Evolutionary conservation across 169 alveolate species (phyloP).

Genomic region (Neospora caninum): DNA sequence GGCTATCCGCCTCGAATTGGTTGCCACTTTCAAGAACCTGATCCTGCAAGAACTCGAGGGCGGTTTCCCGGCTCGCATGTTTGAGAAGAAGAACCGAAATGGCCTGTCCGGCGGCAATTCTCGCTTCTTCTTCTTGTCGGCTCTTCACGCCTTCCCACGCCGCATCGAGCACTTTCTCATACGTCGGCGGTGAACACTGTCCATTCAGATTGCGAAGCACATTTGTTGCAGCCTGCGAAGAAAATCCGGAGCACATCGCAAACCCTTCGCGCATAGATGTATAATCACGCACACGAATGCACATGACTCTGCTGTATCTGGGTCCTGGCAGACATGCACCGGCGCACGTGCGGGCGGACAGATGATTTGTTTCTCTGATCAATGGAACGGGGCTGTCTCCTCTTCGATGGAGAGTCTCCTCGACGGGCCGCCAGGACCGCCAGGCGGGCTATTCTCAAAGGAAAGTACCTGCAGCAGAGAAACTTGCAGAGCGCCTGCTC

Average conservation of each 20-base stretch:
- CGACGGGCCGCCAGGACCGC: too few relatives aligned
- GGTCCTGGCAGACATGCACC: too few relatives aligned
- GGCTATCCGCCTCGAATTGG: not conserved
- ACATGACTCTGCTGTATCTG: too few relatives aligned
- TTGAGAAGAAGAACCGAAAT: conserved; percentile 8
- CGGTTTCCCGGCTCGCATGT: conserved; percentile 4
- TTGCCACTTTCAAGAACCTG: not conserved
- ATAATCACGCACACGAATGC: too few relatives aligned
- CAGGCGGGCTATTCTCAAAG: too few relatives aligned
- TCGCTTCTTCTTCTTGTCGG: conserved; percentile 14
- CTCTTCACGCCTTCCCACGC: not conserved
- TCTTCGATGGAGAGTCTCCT: too few relatives aligned
- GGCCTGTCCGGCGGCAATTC: conserved; percentile 11
- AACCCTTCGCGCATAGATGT: not conserved
- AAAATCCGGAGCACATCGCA: not conserved
- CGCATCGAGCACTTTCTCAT: not conserved
- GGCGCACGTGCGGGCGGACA: too few relatives aligned
- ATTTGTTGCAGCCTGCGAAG: not conserved
- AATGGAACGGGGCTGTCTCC: too few relatives aligned
- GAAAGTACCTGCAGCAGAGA: conserved; percentile 28
- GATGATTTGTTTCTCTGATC: too few relatives aligned
- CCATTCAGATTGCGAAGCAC: not conserved
- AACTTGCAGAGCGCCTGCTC: conserved; percentile 43
- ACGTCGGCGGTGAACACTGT: not conserved
- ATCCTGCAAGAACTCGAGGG: not conserved